Base-by-base conservation (phyloP, 805 yeast genomes). In the Hanseniaspora occidentalis region DNA sequence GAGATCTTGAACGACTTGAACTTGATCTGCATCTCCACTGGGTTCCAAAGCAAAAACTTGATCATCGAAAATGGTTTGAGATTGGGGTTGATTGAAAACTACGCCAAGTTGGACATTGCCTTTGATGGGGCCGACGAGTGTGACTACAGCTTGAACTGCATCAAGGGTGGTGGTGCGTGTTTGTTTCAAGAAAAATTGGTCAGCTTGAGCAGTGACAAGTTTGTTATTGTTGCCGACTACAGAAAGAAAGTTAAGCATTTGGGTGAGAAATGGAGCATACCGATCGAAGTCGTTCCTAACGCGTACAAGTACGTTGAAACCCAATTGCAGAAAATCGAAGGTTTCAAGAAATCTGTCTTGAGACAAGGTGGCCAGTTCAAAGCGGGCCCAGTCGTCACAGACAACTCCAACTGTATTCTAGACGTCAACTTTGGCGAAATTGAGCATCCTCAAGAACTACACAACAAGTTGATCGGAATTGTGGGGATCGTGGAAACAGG, bases 151-250 rank as follows among this genome's bases (percentile, higher is more conserved):
- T 69, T 92, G 51, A 84, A 86, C 56, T 77, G 88, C 52, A 92
- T 92, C 58, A 92, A 92, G 64, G 99, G 99, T 49, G 99, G 99
- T 37, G 99, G 99, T 33, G 99, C 96, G 2, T 92, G 99, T 61
- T 68, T 86, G 47, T 80, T 92, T 65, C 98, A 89, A 65, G 99
- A 92, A 60, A 92, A 92, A 64, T 69, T 92, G 40, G 95, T 92
- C 11, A 95, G 96, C 14, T 71, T 75, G 42, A 75, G 84, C 45
- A 77, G 96, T 3, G 65, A 72, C 43, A 73, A 71, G 51, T 86
- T 89, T 54, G 67, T 92, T 21, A 70, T 89, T 17, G 96, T 92
- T 39, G 98, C 97, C 2, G 98, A 92, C 61, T 80, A 75, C 57
- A 70, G 96, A 54, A 92, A 92, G 64, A 79, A 75, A 54, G 77